These are phyloP conservation scores for Hypoxylon sp. DNA, from an alignment of 2,329 filamentous ascomycete species.

Conservation along the genomic window DNA sequence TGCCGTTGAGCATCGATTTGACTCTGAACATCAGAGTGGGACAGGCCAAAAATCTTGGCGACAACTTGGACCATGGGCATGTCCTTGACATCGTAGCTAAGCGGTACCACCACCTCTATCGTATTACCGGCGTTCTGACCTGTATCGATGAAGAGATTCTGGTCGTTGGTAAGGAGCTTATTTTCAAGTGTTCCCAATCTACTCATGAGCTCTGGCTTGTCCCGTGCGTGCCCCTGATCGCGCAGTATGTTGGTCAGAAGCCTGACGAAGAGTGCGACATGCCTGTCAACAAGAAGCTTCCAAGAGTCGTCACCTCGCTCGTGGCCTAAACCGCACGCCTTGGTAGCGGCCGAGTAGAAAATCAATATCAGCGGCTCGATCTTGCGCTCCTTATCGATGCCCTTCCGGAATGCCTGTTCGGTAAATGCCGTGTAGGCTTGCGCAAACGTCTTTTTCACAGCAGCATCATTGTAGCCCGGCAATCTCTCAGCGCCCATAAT, in stretches of 20 bases:
- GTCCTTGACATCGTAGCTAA: slow-evolving; percentile 94
- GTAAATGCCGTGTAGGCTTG: slow-evolving; percentile 95
- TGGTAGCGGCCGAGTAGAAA: slow-evolving; percentile 94
- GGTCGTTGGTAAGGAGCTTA: slow-evolving; percentile 93
- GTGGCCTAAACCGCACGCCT: slow-evolving; percentile 82
- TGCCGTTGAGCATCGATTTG: slow-evolving; percentile 86
- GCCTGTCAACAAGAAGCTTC: slow-evolving; percentile 92
- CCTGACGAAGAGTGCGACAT: slow-evolving; percentile 93
- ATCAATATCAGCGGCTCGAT: slow-evolving; percentile 94
- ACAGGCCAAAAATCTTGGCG: slow-evolving; percentile 84
- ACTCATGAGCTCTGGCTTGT: slow-evolving; percentile 84
- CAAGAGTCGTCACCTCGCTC: slow-evolving; percentile 84
- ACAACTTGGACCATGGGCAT: slow-evolving; percentile 95
- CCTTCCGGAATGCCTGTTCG: slow-evolving; percentile 86
- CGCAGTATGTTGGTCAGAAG: slow-evolving; percentile 83
- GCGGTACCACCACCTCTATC: slow-evolving; percentile 83
- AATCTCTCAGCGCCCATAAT: slow-evolving; percentile 84
- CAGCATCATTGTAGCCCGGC: slow-evolving; percentile 89
- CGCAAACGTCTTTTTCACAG: slow-evolving; percentile 93
- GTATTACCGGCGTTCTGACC: slow-evolving; percentile 71
- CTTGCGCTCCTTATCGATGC: slow-evolving; percentile 92
- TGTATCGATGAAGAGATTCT: slow-evolving; percentile 79
- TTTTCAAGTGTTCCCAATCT: slow-evolving; percentile 86
- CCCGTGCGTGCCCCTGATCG: slow-evolving; percentile 85
- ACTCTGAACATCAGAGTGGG: slow-evolving; percentile 81